Evolutionary conservation across 306 rosid species (phyloP).

Genomic region (Glycyrrhiza uralensis): DNA sequence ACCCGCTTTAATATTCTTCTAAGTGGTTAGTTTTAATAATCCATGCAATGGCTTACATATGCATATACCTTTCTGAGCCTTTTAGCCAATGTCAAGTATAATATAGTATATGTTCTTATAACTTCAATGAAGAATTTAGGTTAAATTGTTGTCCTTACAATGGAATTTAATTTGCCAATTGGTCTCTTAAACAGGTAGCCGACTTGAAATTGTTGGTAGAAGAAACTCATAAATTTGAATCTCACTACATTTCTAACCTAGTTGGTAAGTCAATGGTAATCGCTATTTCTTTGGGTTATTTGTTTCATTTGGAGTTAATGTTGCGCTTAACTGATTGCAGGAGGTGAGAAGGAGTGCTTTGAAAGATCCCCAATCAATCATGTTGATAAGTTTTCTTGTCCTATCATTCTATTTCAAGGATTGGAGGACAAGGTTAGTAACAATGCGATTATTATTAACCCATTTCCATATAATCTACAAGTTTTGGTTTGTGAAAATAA

Average conservation of each 20-base stretch:
- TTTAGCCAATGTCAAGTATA: neutral
- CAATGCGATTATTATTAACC: neutral
- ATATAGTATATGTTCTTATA: neutral
- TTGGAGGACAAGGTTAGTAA: conserved; percentile 81
- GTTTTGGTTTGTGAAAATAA: neutral
- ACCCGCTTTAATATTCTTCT: neutral
- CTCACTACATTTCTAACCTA: conserved; percentile 68
- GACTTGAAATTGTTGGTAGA: conserved; percentile 72
- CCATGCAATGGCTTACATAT: neutral
- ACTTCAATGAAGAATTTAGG: neutral
- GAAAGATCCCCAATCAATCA: conserved; percentile 86
- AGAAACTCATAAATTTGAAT: conserved; percentile 88
- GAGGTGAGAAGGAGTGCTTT: conserved; percentile 54
- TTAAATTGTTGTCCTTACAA: conserved; percentile 2
- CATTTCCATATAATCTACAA: neutral
- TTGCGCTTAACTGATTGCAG: conserved; percentile 53
- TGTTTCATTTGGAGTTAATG: conserved; percentile 10
- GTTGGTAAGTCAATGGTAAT: conserved; percentile 57
- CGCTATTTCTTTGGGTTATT: neutral
- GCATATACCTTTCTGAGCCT: neutral
- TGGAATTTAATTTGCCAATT: conserved; percentile 4
- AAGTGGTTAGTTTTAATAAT: neutral
- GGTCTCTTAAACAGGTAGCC: conserved; percentile 57
- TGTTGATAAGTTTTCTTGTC: conserved; percentile 78
- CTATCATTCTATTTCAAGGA: conserved; percentile 89